These are phyloP conservation scores for Tritrichomonas foetus DNA, from an alignment of 208 protist species.

Conservation along the genomic window DNA sequence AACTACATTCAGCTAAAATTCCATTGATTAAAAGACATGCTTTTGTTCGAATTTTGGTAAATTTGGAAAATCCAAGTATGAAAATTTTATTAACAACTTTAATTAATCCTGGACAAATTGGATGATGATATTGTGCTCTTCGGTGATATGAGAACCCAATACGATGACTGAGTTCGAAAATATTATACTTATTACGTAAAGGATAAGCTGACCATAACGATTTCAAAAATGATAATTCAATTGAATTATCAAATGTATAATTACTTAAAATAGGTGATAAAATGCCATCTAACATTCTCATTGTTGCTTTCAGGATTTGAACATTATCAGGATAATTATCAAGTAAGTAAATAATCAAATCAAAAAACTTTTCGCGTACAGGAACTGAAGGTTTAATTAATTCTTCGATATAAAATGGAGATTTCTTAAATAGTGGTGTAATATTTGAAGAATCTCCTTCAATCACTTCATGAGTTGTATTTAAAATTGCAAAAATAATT, in stretches of 20 bases:
- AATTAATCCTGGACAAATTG: not conserved
- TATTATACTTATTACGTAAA: not conserved
- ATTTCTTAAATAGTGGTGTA: not conserved
- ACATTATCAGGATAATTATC: not conserved
- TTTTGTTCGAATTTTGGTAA: not conserved
- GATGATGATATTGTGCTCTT: not conserved
- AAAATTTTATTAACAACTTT: not conserved
- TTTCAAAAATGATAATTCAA: not conserved
- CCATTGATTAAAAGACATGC: not conserved
- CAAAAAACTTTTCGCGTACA: not conserved
- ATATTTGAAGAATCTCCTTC: not conserved
- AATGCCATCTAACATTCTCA: not conserved
- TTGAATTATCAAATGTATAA: not conserved
- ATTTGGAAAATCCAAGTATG: not conserved
- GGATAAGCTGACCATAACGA: not conserved
- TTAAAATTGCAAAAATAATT: not conserved
- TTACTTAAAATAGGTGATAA: not conserved
- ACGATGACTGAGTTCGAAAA: not conserved
- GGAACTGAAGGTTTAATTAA: not conserved
- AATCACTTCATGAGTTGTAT: not conserved
- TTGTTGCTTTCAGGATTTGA: not conserved
- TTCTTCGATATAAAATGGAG: not conserved
- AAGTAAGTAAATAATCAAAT: not conserved
- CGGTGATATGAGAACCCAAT: not conserved
- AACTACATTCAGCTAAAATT: not conserved